Percentiles rank a stretch among this genome's conserved stretches.
These are phyloP conservation scores for Apocynum venetum DNA, from an alignment of 257 asterid genomes.

Conservation along the genomic window DNA sequence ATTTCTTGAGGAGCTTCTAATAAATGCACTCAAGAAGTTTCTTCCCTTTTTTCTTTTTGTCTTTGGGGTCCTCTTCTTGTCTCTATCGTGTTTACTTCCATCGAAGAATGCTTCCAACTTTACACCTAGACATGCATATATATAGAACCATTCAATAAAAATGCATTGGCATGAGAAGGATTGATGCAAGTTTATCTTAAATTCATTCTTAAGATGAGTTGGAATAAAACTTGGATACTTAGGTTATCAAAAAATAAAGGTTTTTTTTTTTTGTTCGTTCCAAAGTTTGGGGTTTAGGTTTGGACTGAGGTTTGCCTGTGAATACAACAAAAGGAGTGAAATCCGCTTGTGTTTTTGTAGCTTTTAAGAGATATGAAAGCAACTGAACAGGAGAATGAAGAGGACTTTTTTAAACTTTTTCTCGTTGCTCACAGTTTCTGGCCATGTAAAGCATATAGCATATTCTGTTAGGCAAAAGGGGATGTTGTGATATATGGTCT, in stretches of 20 bases:
- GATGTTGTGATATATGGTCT: neutral
- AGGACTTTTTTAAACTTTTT: too few relatives aligned
- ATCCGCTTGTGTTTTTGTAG: too few relatives aligned
- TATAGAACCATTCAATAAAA: neutral
- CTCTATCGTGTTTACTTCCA: conserved; percentile 1
- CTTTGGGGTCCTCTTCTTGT: conserved; percentile 11
- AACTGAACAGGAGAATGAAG: too few relatives aligned
- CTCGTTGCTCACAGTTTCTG: too few relatives aligned
- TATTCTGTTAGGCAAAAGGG: neutral
- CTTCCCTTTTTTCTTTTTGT: neutral
- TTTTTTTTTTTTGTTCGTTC: too few relatives aligned
- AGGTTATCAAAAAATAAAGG: too few relatives aligned
- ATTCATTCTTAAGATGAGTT: too few relatives aligned
- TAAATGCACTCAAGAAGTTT: neutral
- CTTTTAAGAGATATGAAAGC: too few relatives aligned
- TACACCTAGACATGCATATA: neutral
- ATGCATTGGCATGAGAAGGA: conserved; percentile 6
- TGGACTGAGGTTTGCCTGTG: too few relatives aligned
- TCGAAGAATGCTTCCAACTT: neutral
- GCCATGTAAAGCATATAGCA: neutral
- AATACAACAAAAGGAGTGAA: too few relatives aligned
- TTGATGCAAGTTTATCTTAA: neutral
- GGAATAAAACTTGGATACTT: too few relatives aligned
- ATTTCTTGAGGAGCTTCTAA: neutral
- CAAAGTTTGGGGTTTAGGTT: too few relatives aligned